Evolutionary conservation across 306 rosid genomes (phyloP).

Genomic region (Sphenostylis stenocarpa): DNA sequence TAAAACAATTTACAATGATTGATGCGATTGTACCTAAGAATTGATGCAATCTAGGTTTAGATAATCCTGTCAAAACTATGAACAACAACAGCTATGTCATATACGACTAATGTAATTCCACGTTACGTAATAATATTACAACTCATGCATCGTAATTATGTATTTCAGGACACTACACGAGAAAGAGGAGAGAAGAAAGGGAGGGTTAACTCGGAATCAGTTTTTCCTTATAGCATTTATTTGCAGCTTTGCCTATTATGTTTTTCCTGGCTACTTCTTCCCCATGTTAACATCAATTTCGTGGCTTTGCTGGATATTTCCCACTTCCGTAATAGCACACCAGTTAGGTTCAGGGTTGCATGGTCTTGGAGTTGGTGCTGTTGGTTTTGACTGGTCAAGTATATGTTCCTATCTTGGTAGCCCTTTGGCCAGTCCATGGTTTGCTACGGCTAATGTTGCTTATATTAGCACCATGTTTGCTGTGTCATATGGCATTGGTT

Average conservation of each 20-base stretch:
- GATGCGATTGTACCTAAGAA: background rate
- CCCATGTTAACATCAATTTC: slow-evolving; percentile 73
- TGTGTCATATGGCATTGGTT: slow-evolving; percentile 59
- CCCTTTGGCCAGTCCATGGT: slow-evolving; percentile 94
- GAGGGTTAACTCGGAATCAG: slow-evolving; percentile 58
- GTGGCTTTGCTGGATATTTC: slow-evolving; percentile 80
- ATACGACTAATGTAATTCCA: background rate
- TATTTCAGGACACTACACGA: slow-evolving; percentile 76
- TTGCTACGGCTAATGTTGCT: slow-evolving; percentile 81
- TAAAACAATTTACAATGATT: too few relatives aligned
- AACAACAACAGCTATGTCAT: background rate
- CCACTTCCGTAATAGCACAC: slow-evolving; percentile 66
- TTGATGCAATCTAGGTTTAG: background rate
- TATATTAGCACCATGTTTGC: slow-evolving; percentile 69
- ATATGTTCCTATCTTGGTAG: slow-evolving; percentile 77
- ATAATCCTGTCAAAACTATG: background rate
- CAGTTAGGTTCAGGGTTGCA: slow-evolving; percentile 77
- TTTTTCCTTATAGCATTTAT: slow-evolving; percentile 70
- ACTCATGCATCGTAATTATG: background rate
- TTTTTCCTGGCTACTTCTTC: slow-evolving; percentile 75
- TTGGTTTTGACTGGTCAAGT: slow-evolving; percentile 82
- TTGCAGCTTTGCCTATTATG: slow-evolving; percentile 78
- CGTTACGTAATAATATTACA: background rate
- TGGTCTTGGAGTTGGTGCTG: slow-evolving; percentile 74
- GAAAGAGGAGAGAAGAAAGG: slow-evolving; percentile 63